These are phyloP conservation scores for Tolypocladium tropicale DNA, from an alignment of 2,329 filamentous ascomycete genomes.

Conservation along the genomic window DNA sequence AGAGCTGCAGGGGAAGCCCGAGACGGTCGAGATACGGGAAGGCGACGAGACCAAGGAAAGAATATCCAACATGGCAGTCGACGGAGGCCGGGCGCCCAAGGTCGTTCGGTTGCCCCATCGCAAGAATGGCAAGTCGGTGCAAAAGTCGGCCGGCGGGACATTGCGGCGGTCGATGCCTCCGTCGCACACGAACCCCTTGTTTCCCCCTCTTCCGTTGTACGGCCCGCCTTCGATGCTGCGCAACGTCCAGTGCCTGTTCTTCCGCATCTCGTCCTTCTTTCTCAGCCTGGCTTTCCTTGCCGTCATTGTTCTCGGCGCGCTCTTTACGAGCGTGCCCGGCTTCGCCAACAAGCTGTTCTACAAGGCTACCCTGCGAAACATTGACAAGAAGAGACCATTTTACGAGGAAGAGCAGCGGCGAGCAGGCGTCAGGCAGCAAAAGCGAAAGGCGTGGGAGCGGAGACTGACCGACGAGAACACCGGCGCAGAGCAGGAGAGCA, in stretches of 20 bases:
- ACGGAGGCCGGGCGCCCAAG: slow-evolving; percentile 20
- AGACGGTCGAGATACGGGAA: slow-evolving; percentile 14
- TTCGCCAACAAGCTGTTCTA: slow-evolving; percentile 38
- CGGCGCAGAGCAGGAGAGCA: slow-evolving; percentile 31
- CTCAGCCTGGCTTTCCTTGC: slow-evolving; percentile 69
- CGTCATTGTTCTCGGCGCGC: slow-evolving; percentile 63
- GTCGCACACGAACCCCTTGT: slow-evolving; percentile 67
- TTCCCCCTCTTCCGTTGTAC: slow-evolving; percentile 76
- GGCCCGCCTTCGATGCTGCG: slow-evolving; percentile 60
- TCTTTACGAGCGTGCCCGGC: slow-evolving; percentile 54
- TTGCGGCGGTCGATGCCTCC: slow-evolving; percentile 44
- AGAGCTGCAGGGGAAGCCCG: slow-evolving; percentile 24
- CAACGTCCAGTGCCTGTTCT: slow-evolving; percentile 53
- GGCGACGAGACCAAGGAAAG: slow-evolving; percentile 15
- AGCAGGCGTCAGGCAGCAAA: slow-evolving; percentile 42
- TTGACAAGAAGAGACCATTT: slow-evolving; percentile 54
- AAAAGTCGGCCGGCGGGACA: slow-evolving; percentile 36
- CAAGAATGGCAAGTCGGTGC: slow-evolving; percentile 22
- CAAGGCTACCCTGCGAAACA: slow-evolving; percentile 47
- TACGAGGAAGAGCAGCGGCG: slow-evolving; percentile 60
- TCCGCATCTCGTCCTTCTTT: slow-evolving; percentile 60
- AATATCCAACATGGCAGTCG: slow-evolving; percentile 15
- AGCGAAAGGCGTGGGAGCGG: slow-evolving; percentile 53
- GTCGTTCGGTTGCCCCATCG: slow-evolving; percentile 14
- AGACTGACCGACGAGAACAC: slow-evolving; percentile 24